Percentiles rank a stretch among this genome's conserved stretches.
phyloP scores from a whole-genome alignment of 306 rosid species.

The Aeschynomene evenia region DNA sequence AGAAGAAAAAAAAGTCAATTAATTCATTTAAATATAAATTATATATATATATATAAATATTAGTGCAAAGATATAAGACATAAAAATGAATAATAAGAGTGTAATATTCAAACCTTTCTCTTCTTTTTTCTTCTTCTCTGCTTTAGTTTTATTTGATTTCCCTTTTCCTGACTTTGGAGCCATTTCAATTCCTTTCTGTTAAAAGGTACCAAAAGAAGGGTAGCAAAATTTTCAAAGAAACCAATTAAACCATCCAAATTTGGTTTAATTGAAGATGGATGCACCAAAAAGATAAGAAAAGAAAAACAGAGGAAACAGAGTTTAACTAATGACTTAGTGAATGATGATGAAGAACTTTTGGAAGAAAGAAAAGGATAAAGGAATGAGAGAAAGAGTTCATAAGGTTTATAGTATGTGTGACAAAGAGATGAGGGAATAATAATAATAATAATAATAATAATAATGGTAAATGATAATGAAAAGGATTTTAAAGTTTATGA shows the following conservation, averaged over 20 bases:
- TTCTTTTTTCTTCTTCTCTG: constrained; percentile 92
- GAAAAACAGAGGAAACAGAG: too few species aligned
- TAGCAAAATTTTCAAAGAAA: background rate
- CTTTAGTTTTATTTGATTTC: constrained; percentile 65
- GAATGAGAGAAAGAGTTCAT: background rate
- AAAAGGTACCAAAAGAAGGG: background rate
- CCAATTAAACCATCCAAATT: background rate
- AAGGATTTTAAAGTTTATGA: too few species aligned
- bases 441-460: too few species aligned
- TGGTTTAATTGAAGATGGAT: background rate
- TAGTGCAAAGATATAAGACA: background rate
- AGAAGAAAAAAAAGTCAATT: too few species aligned
- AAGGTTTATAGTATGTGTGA: background rate
- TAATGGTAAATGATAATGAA: too few species aligned
- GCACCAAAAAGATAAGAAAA: too few species aligned
- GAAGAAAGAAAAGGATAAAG: background rate
- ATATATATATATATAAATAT: background rate
- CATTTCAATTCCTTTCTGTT: constrained; percentile 39
- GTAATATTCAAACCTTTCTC: constrained; percentile 92
- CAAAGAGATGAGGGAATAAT: background rate
- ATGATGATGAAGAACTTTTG: constrained; percentile 1
- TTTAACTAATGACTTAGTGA: constrained; percentile 4
- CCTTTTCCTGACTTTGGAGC: constrained; percentile 91
- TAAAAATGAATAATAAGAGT: background rate
- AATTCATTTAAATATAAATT: background rate